Evolutionary conservation across 2,329 filamentous ascomycete genomes (phyloP).

Genomic region (Chaetomiaceae sp.): DNA sequence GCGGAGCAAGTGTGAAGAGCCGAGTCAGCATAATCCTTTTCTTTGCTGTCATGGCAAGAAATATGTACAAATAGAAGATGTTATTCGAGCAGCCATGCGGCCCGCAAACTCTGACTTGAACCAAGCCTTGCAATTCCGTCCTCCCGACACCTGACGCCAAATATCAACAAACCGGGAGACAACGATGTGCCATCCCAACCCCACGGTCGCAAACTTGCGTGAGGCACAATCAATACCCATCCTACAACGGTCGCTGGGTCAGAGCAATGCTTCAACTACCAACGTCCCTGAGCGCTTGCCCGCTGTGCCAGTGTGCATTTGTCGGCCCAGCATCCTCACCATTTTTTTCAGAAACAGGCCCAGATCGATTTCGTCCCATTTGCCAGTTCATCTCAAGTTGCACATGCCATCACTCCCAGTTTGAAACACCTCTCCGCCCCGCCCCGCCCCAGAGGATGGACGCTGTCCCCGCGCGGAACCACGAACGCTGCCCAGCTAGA

Average conservation of each 20-base stretch:
- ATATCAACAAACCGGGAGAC: background rate
- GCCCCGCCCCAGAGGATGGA: background rate
- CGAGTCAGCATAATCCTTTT: background rate
- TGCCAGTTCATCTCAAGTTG: background rate
- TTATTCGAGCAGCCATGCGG: background rate
- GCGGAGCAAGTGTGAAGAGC: background rate
- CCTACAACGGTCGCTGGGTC: too few species aligned
- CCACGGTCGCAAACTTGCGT: too few species aligned
- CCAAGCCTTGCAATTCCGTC: background rate
- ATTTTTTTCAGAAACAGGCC: background rate
- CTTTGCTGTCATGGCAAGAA: constrained; percentile 2
- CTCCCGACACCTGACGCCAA: constrained; percentile 10
- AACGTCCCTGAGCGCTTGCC: background rate
- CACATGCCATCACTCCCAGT: background rate
- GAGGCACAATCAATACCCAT: too few species aligned
- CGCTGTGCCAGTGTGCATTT: background rate
- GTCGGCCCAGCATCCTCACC: background rate
- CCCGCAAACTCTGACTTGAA: background rate
- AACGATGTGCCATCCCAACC: background rate
- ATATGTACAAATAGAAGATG: constrained; percentile 20
- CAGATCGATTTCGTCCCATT: background rate
- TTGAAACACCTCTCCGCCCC: background rate
- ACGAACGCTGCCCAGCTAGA: constrained; percentile 19
- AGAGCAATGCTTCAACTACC: background rate
- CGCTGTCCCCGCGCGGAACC: background rate